phyloP scores from a whole-genome alignment of 495 filamentous ascomycete species.

The Neurospora pannonica region DNA sequence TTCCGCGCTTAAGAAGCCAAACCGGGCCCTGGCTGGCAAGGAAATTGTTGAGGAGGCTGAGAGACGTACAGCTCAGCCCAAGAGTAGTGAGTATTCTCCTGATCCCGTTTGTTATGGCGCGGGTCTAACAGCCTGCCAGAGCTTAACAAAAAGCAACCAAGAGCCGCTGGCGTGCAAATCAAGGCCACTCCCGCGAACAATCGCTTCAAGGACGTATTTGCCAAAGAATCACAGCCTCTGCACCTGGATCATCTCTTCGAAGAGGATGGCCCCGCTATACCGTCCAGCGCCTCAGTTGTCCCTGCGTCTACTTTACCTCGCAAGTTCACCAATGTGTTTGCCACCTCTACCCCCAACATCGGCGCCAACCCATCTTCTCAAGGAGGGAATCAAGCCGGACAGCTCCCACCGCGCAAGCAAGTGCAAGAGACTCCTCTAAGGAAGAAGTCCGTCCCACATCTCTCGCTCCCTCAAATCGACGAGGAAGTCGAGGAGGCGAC shows the following conservation, averaged over 20 bases:
- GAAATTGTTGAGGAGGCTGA: conserved; percentile 63
- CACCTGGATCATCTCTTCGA: conserved; percentile 2
- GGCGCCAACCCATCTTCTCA: not conserved
- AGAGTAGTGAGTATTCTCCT: conserved; percentile 21
- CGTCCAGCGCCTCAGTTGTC: conserved; percentile 21
- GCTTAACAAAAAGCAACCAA: conserved; percentile 56
- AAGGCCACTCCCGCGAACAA: conserved; percentile 66
- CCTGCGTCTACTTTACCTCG: conserved; percentile 30
- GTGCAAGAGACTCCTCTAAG: not conserved
- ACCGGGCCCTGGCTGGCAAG: conserved; percentile 66
- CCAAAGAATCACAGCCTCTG: conserved; percentile 6
- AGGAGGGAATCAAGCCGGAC: not conserved
- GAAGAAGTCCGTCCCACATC: not conserved
- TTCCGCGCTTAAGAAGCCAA: conserved; percentile 72
- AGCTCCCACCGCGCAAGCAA: not conserved
- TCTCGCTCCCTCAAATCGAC: not conserved
- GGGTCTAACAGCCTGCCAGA: conserved; percentile 34
- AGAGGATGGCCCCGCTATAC: conserved; percentile 8
- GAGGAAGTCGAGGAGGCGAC: not conserved
- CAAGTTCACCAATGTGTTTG: conserved; percentile 21
- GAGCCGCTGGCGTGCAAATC: conserved; percentile 52
- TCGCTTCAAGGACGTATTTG: conserved; percentile 39
- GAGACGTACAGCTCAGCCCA: conserved; percentile 39
- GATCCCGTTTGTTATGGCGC: not conserved
- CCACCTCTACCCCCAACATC: not conserved